Evolutionary conservation across 208 protist species (phyloP).

Genomic region (Wallacemonas sp.): DNA sequence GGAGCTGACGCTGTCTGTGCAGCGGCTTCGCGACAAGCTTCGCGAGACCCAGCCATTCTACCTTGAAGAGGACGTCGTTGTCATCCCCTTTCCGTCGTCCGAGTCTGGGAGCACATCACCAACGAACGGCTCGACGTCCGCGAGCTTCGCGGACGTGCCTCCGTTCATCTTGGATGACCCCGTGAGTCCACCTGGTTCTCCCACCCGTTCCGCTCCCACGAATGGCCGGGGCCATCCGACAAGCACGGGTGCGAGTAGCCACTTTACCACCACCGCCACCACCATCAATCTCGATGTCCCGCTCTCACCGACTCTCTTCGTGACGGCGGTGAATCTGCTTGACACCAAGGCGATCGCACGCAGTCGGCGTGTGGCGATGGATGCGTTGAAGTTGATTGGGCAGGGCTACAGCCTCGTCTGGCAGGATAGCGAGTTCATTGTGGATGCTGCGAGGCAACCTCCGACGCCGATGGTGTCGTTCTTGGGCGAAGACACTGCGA

Average conservation of each 20-base stretch:
- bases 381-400: constrained; percentile 65
- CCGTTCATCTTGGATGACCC: constrained; percentile 4
- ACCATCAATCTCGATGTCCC: constrained; percentile 55
- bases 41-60: constrained; percentile 64
- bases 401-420: constrained; percentile 77
- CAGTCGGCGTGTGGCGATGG: constrained; percentile 52
- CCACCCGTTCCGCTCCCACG: constrained; percentile 6
- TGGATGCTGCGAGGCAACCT: constrained; percentile 15
- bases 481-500: not conserved
- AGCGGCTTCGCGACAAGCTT: constrained; percentile 63
- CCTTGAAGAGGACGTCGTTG: constrained; percentile 74
- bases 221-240: constrained; percentile 5
- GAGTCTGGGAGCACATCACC: constrained; percentile 3
- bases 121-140: not conserved
- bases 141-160: not conserved
- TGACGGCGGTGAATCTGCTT: constrained; percentile 68
- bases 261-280: constrained; percentile 16
- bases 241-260: constrained; percentile 28
- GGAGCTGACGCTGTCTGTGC: constrained; percentile 47
- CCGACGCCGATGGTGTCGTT: not conserved
- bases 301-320: constrained; percentile 51
- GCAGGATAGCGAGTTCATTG: constrained; percentile 39
- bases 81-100: constrained; percentile 54
- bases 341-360: constrained; percentile 59
- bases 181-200: constrained; percentile 4